Evolutionary conservation across 192 early-diverging fungal genomes (phyloP), one percentile per base, ranked within the genome.

Genomic region (Coemansia sp.): DNA sequence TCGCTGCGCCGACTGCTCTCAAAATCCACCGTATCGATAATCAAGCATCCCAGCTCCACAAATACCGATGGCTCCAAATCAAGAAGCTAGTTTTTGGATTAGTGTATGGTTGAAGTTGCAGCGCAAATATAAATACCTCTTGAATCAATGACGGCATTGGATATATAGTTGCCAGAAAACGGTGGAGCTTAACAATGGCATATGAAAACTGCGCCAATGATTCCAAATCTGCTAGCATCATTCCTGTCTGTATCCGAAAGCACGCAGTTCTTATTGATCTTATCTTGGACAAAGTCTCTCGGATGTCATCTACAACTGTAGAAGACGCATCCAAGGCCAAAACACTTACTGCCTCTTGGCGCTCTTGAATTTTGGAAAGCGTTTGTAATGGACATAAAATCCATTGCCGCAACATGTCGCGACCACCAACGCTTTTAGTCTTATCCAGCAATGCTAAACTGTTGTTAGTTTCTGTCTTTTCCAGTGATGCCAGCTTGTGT

Each of bases 11-110:
- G 61, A 18, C 72, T 76, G 7, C 54, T 49, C 4, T 65, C 55
- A 56, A 76, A 76, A 26, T 76, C 59, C 2, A 76, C 67, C 0
- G 50, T 55, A 16, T 57, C 55, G 38, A 58, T 55, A 50, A 76
- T 69, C 16, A 61, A 37, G 28, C 62, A 65, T 6, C 62, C 67
- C 20, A 76, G 40, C 0, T 31, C 35, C 1, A 47, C 46, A 53
- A 76, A 70, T 5, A n/a, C 37, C 3, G 55, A 41, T 16, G 57
- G 53, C 12, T 76, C 63, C 10, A 69, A 16, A 1, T 39, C 30
- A 7, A 65, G 23, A 59, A 66, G 48, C 67, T 76, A 70, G 1
- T 11, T 26, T 53, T 10, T 7, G 19, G 20, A 46, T 54, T 26
- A 26, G 23, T 26, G 23, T 26, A 26, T 26, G 23, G 23, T 1